Base-by-base conservation (phyloP, 139 green algal species). In the Axilococcus clingmanii region DNA sequence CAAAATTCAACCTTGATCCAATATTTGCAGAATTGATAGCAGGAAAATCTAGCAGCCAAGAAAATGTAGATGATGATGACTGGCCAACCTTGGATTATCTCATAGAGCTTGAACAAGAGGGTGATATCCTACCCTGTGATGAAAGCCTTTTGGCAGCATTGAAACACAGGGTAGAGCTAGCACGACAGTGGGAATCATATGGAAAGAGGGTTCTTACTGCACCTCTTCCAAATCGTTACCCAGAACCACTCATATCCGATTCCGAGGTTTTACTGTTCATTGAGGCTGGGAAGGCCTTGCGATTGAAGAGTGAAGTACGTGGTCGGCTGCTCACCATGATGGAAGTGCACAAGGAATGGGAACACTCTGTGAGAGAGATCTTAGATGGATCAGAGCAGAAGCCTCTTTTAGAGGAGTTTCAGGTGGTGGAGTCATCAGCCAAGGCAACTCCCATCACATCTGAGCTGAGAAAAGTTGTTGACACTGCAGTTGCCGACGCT, bases 81-180 rank as follows among this genome's bases (percentile, higher is more conserved):
- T n/a, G n/a, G n/a, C n/a, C n/a, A n/a, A n/a, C n/a, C n/a, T n/a
- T n/a, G n/a, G n/a, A n/a, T n/a, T n/a, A n/a, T n/a, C n/a, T n/a
- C n/a, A n/a, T 2, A 24, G 23, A 23, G 32, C 32, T 76, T 61
- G 23, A 41, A 12, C 47, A 76, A 28, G 53, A 77, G 40, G 66
- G 66, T 4, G 30, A 36, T 35, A 59, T 59, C n/a, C 61, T 77
- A 40, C 51, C 59, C 5, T 58, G 50, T 34, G 40, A 63, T 20
- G 46, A 61, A 19, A 29, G 38, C 8, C 41, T 68, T 14, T 65
- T 51, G 22, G 20, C 14, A 15, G 27, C 24, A 28, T 41, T 69
- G 23, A 27, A 58, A 4, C 19, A 22, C 27, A 51, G 47, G 17
- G 35, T 76, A 40, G 29, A 49, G 8, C 35, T 24, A 3, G 57